Conservation (phyloP, 495 filamentous ascomycete genomes). For the Thermothielavioides terrestris region DNA sequence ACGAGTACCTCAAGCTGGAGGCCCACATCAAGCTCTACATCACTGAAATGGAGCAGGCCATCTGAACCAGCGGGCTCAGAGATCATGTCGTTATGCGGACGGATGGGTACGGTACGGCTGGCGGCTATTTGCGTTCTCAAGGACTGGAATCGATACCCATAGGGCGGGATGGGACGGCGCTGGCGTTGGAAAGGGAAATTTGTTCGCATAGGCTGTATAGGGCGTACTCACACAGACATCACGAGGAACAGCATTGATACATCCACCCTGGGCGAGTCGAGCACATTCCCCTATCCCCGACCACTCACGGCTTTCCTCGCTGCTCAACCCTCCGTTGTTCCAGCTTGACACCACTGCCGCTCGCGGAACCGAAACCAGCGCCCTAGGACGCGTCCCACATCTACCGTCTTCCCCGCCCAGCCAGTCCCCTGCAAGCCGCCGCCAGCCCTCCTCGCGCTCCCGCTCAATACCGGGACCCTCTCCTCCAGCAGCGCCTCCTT, state of each 20-base stretch:
- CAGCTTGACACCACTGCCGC: constrained; percentile 23
- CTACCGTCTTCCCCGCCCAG: constrained; percentile 61
- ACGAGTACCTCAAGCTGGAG: constrained; percentile 93
- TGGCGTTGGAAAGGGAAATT: neutral
- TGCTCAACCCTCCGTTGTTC: neutral
- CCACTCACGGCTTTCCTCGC: neutral
- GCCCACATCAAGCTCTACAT: constrained; percentile 96
- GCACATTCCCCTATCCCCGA: too few relatives aligned
- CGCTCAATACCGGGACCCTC: constrained; percentile 55
- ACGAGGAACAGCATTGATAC: neutral
- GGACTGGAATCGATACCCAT: constrained; percentile 14
- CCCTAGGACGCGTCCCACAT: constrained; percentile 52
- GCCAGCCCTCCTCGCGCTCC: constrained; percentile 38
- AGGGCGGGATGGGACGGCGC: constrained; percentile 12
- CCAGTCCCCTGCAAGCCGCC: constrained; percentile 43
- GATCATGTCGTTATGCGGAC: constrained; percentile 13
- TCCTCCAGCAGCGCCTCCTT: constrained; percentile 46
- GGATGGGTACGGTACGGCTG: constrained; percentile 8
- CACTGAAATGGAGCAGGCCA: constrained; percentile 93
- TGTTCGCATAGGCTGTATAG: neutral
- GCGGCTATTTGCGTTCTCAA: constrained; percentile 1
- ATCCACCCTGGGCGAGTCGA: neutral
- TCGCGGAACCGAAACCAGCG: constrained; percentile 64
- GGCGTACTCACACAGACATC: neutral
- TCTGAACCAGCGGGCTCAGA: constrained; percentile 41